Evolutionary conservation across 2,329 filamentous ascomycete genomes (phyloP).

Genomic region (Metarhizium album): DNA sequence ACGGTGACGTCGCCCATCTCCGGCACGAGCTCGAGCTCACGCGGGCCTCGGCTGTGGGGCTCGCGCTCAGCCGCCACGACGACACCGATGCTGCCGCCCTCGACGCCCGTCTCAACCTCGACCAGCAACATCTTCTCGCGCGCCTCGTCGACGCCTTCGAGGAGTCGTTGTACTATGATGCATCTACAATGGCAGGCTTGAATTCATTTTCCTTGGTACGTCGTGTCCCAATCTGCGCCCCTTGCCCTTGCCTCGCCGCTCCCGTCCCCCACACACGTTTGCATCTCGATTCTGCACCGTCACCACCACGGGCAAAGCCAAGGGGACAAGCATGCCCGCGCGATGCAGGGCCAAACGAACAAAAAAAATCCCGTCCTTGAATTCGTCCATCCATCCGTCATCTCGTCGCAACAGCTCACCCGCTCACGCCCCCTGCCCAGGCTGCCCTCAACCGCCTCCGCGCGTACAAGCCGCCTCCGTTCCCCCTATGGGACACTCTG

Average conservation of each 20-base stretch:
- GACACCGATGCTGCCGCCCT: background rate
- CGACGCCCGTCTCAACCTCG: background rate
- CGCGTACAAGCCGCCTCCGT: slow-evolving; percentile 48
- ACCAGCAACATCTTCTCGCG: slow-evolving; percentile 2
- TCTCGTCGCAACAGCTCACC: too few relatives aligned
- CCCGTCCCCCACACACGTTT: too few relatives aligned
- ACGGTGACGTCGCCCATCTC: slow-evolving; percentile 15
- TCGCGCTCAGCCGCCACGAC: background rate
- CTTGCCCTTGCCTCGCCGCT: background rate
- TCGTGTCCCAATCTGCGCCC: slow-evolving; percentile 22
- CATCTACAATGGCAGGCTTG: slow-evolving; percentile 44
- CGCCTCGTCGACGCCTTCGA: slow-evolving; percentile 8
- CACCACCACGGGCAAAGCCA: too few relatives aligned
- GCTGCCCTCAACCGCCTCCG: slow-evolving; percentile 50
- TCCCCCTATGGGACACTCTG: slow-evolving; percentile 50
- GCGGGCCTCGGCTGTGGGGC: slow-evolving; percentile 3
- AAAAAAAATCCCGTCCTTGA: too few relatives aligned
- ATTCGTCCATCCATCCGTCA: too few relatives aligned
- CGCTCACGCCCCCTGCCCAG: slow-evolving; percentile 20
- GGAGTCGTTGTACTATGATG: slow-evolving; percentile 46
- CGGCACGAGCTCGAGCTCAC: slow-evolving; percentile 4
- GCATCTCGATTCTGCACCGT: too few relatives aligned
- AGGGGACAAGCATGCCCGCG: too few relatives aligned
- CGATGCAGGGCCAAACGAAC: too few relatives aligned
- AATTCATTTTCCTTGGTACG: slow-evolving; percentile 44